Conservation (phyloP, 2,329 filamentous ascomycete species). For the Diaporthe sp. region DNA sequence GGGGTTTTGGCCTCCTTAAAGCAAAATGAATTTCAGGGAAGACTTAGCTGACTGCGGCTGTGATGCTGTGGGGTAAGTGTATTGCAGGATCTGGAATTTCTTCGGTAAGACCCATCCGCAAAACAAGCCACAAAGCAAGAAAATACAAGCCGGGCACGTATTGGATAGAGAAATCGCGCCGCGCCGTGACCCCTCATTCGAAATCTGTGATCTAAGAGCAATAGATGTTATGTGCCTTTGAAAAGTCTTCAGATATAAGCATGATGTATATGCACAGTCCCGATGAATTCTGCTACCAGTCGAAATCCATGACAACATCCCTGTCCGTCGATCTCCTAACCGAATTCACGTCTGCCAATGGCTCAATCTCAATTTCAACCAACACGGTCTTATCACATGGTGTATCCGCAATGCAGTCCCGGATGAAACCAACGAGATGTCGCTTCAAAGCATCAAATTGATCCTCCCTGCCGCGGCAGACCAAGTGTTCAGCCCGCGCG, state of each 20-base stretch:
- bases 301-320: background rate
- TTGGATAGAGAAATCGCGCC: background rate
- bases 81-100: background rate
- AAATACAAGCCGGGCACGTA: background rate
- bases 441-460: conserved; percentile 6
- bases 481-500: background rate
- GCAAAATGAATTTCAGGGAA: background rate
- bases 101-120: background rate
- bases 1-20: background rate
- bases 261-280: background rate
- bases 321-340: background rate
- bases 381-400: background rate
- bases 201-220: too few relatives aligned
- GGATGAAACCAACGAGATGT: background rate
- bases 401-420: background rate
- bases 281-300: background rate
- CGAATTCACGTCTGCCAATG: background rate
- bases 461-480: background rate
- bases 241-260: background rate
- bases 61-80: background rate
- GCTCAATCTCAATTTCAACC: background rate
- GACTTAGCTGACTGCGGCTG: background rate
- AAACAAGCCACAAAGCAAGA: too few relatives aligned
- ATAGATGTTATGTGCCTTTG: background rate
- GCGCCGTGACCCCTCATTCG: background rate